phyloP scores from a whole-genome alignment of 2,329 filamentous ascomycete species.

The Fusarium euwallaceae region DNA sequence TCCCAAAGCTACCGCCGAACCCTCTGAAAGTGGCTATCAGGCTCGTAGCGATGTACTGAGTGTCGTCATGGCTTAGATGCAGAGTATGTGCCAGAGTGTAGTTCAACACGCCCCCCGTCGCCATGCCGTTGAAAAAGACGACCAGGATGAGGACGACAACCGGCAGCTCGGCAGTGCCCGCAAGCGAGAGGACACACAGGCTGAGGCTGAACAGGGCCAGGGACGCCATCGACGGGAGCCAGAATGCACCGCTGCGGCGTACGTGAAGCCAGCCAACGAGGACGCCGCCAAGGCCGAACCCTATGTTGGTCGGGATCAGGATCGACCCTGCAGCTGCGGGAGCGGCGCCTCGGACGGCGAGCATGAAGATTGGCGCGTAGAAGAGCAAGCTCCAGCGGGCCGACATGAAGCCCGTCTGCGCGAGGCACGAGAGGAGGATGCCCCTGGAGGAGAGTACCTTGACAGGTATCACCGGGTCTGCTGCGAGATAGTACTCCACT shows the following conservation, averaged over 20 bases:
- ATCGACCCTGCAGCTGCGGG: constrained; percentile 80
- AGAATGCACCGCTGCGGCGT: constrained; percentile 79
- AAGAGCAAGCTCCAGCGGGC: constrained; percentile 85
- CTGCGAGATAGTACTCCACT: constrained; percentile 73
- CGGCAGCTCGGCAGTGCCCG: constrained; percentile 66
- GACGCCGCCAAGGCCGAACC: constrained; percentile 81
- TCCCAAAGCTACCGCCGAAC: constrained; percentile 85
- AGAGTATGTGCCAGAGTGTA: constrained; percentile 86
- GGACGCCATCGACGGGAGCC: constrained; percentile 71
- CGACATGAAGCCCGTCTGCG: constrained; percentile 84
- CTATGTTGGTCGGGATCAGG: constrained; percentile 84
- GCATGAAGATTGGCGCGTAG: constrained; percentile 83
- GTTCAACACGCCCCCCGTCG: constrained; percentile 80
- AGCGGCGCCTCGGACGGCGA: constrained; percentile 78
- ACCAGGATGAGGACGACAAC: constrained; percentile 67
- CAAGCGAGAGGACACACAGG: constrained; percentile 67
- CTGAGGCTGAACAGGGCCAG: constrained; percentile 73
- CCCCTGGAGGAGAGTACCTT: constrained; percentile 77
- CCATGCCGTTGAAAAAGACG: constrained; percentile 78
- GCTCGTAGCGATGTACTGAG: constrained; percentile 82
- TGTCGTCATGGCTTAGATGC: constrained; percentile 74
- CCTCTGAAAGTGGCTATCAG: constrained; percentile 84
- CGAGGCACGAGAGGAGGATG: constrained; percentile 79
- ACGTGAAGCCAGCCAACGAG: constrained; percentile 83
- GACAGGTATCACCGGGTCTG: constrained; percentile 82